Conservation (phyloP, 2,329 filamentous ascomycete genomes). For the Hypoxylon sp. region DNA sequence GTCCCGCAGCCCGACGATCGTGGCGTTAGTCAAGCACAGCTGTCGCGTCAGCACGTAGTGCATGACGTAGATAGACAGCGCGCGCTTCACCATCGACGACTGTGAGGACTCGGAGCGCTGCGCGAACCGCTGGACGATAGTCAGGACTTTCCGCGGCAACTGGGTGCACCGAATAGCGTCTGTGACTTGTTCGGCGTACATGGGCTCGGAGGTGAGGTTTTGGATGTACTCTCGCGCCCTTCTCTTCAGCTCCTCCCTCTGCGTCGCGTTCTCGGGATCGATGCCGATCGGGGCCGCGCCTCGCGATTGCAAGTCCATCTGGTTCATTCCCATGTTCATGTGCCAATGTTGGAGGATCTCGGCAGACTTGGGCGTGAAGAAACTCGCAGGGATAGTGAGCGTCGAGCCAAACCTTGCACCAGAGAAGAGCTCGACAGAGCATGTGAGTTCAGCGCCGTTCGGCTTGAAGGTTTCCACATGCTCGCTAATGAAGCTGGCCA, state of each 20-base stretch:
- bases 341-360: slow-evolving; percentile 67
- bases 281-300: slow-evolving; percentile 65
- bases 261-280: slow-evolving; percentile 57
- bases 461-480: slow-evolving; percentile 61
- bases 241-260: slow-evolving; percentile 61
- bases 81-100: slow-evolving; percentile 64
- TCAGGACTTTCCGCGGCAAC: slow-evolving; percentile 61
- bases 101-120: slow-evolving; percentile 56
- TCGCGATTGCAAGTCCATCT: slow-evolving; percentile 57
- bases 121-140: slow-evolving; percentile 62
- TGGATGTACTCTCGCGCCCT: slow-evolving; percentile 63
- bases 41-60: slow-evolving; percentile 69
- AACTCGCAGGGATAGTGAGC: slow-evolving; percentile 63
- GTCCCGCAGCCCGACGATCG: slow-evolving; percentile 57
- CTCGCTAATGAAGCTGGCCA: slow-evolving; percentile 62
- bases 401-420: slow-evolving; percentile 59
- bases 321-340: slow-evolving; percentile 54
- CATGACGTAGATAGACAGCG: slow-evolving; percentile 67
- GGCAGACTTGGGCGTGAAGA: slow-evolving; percentile 63
- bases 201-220: slow-evolving; percentile 61
- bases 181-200: slow-evolving; percentile 64
- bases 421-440: slow-evolving; percentile 62
- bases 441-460: slow-evolving; percentile 57
- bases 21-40: slow-evolving; percentile 62
- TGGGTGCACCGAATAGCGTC: slow-evolving; percentile 59